These are phyloP conservation scores for Suillus lakei DNA, from an alignment of 768 basidiomycete species.

Conservation along the genomic window DNA sequence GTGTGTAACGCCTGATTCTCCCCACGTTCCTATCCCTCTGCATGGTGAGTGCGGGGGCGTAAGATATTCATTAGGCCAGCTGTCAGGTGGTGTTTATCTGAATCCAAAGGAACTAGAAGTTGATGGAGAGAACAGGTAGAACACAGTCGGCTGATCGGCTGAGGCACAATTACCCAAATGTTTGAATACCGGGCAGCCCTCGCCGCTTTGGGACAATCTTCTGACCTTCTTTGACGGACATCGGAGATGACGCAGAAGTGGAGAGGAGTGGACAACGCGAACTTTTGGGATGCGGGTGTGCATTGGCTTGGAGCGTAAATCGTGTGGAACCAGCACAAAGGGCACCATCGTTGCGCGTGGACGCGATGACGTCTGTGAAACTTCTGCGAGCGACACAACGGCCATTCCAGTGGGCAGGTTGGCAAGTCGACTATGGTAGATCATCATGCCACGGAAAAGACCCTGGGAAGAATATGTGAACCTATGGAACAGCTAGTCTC, in stretches of 20 bases:
- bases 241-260: background rate
- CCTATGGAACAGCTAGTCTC: background rate
- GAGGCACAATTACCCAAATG: background rate
- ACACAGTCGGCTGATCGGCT: background rate
- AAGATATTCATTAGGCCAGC: background rate
- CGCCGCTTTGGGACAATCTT: background rate
- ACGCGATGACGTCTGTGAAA: background rate
- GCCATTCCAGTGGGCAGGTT: background rate
- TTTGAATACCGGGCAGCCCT: background rate
- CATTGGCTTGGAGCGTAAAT: background rate
- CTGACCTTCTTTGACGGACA: background rate
- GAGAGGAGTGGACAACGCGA: background rate
- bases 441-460: background rate
- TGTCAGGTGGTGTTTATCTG: background rate
- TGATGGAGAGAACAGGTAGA: background rate
- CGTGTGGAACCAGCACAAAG: background rate
- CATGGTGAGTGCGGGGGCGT: background rate
- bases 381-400: background rate
- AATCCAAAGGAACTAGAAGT: background rate
- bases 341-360: background rate
- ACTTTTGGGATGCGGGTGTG: background rate
- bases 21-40: background rate
- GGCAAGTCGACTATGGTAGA: background rate
- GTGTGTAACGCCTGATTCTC: background rate
- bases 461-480: background rate